Conservation (phyloP, 257 asterid species). For the Solanum microdontum region DNA sequence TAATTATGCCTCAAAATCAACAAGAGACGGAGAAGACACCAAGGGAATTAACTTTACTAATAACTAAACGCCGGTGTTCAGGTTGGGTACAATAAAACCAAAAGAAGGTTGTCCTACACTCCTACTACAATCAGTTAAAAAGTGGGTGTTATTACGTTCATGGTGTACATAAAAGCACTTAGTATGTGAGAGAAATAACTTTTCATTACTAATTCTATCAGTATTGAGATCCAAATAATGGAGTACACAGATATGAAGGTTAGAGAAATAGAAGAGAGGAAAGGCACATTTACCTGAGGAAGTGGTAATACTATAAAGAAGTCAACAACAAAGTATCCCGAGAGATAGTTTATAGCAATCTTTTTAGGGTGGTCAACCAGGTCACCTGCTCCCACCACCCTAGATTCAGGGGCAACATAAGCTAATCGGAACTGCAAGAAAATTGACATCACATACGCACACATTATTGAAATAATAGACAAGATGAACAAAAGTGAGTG, state of each 20-base stretch:
- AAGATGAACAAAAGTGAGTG: background rate
- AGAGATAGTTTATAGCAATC: slow-evolving; percentile 60
- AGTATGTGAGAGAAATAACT: background rate
- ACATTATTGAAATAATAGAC: background rate
- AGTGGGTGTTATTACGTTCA: background rate
- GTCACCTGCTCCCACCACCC: slow-evolving; percentile 83
- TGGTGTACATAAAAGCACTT: background rate
- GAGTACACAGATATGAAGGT: background rate
- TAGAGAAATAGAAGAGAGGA: background rate
- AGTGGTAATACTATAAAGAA: slow-evolving; percentile 62
- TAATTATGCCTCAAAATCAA: background rate
- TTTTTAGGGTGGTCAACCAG: slow-evolving; percentile 60
- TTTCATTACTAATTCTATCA: background rate
- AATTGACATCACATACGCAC: background rate
- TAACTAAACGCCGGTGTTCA: background rate
- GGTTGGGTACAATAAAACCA: background rate
- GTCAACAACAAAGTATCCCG: slow-evolving; percentile 49
- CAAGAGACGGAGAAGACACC: background rate
- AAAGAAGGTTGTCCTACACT: background rate
- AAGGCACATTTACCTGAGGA: slow-evolving; percentile 48
- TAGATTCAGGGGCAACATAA: slow-evolving; percentile 75
- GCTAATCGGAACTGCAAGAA: slow-evolving; percentile 82
- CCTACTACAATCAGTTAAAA: background rate
- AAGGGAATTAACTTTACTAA: background rate
- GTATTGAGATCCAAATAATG: background rate